phyloP scores from a whole-genome alignment of 2,329 filamentous ascomycete species.

The Fusarium anthophilum region DNA sequence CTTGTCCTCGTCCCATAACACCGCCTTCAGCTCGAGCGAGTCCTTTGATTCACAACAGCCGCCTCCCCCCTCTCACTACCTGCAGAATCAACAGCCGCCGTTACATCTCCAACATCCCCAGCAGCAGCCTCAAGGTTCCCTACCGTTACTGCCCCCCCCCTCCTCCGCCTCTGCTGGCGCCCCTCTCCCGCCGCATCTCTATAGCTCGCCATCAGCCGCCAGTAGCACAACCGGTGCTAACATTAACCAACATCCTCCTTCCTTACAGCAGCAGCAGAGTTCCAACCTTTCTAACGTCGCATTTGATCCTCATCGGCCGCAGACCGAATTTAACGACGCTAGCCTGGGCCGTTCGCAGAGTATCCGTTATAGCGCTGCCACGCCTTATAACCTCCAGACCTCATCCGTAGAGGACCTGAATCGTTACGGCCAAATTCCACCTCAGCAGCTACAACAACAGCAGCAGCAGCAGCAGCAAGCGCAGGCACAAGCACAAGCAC shows the following conservation, averaged over 20 bases:
- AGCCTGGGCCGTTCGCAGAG: conserved; percentile 61
- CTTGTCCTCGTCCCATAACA: conserved; percentile 52
- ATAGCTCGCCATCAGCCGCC: conserved; percentile 42
- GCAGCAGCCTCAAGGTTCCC: conserved; percentile 29
- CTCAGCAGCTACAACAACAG: conserved; percentile 40
- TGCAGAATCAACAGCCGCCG: conserved; percentile 43
- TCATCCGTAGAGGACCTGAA: conserved; percentile 55
- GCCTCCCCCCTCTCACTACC: conserved; percentile 37
- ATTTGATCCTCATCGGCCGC: conserved; percentile 50
- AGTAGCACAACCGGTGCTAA: conserved; percentile 38
- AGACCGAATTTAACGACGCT: conserved; percentile 56
- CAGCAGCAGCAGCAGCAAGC: conserved; percentile 25
- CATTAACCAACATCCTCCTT: conserved; percentile 42
- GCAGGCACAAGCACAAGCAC: conserved; percentile 17
- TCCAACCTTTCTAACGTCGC: conserved; percentile 38
- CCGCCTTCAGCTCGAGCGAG: conserved; percentile 58
- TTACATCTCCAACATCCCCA: conserved; percentile 41
- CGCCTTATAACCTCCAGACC: conserved; percentile 49
- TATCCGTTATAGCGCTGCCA: conserved; percentile 55
- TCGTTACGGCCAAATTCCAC: conserved; percentile 36
- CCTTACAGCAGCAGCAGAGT: conserved; percentile 44
- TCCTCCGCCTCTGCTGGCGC: conserved; percentile 23
- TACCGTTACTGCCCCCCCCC: conserved; percentile 17
- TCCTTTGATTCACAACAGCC: conserved; percentile 52
- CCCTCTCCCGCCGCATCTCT: conserved; percentile 46